Base-by-base conservation (phyloP, 352 stramenopile species). In the Elongisporangium senticosum region DNA sequence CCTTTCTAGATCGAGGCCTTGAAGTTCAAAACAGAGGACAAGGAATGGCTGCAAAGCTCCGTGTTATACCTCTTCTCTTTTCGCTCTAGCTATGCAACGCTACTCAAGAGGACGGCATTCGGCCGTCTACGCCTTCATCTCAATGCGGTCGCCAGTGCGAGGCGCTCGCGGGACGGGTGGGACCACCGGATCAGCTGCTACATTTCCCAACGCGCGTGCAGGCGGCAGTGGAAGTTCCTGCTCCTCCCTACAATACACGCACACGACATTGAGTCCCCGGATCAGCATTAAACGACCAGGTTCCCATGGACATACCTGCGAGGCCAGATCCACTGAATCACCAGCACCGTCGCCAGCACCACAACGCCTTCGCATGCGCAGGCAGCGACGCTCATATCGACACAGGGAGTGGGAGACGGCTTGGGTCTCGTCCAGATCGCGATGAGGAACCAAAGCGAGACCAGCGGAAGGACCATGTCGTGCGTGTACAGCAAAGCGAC, bases 391-490 rank as follows among this genome's bases (percentile, higher is more conserved):
- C 33, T 43, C 8, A 43, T 43, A 4, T 43, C 11, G 33, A 43
- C 33, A 4, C 33, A 43, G 11, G 2, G 13, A 15, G 8, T 43
- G 62, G 51, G 77, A 80, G 19, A 80, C 66, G 33, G 67, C 55
- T 48, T 80, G 63, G 1, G 75, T 83, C 39, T 64, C 56, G 49
- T 58, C 68, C 23, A 73, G 47, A 85, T 62, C 6, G 68, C 75
- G 8, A 82, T 20, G 21, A 87, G 62, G 17, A 60, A 49, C 75
- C 75, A 87, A 0, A 68, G 74, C 20, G 79, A 68, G 5, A 85
- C 71, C 15, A 85, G 68, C 22, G 67, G 68, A 19, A 87, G 65
- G 23, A 87, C 72, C 0, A 75, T 65, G 48, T 87, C 77, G 2
- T 72, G 54, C 7, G 73, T 75, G 49, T 83, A 74, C 17, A 86